Base-by-base conservation (phyloP, 768 basidiomycete genomes). In the Leccinum aurantiacum region DNA sequence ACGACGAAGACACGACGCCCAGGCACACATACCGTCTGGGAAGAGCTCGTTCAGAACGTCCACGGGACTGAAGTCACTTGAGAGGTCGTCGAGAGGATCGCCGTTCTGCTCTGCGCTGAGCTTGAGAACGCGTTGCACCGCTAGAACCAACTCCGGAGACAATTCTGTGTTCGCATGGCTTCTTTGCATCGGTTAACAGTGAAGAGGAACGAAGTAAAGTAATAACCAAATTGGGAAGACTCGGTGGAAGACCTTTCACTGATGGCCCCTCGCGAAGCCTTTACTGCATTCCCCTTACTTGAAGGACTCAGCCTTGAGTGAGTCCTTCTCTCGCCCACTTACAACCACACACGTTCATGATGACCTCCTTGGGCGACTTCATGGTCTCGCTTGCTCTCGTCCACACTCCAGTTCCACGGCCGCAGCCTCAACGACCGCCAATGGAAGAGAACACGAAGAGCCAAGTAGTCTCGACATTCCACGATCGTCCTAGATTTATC, bases 91-190 rank as follows among this genome's bases (percentile, higher is more conserved):
- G 25, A 89, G 74, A 49, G 82, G 80, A 69, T 89, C 87, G 37
- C 76, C 75, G 15, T 73, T 69, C 13, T 74, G 74, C 3, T 70
- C 75, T 4, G 78, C 64, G 33, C 82, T 75, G 33, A 85, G 68
- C 56, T 89, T 82, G 4, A 93, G 78, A 53, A 90, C 82, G 59
- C 86, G 85, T 65, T 90, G 85, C 58, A 93, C 87, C 7, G 87
- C 82, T 35, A 87, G 73, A 52, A 90, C 75, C 56, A 91, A 75
- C 67, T 92, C 89, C 59, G 80, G 82, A 14, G 89, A 84, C 14
- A 91, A 78, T 35, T 84, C 83, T 60, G 80, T 82, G 52, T 75
- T 61, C 27, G 47, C 54, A 49, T 57, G 53, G 49, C 56, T 60
- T 57, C 49, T 53, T 60, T 70, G 70, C 69, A 70, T 70, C n/a